Evolutionary conservation across 257 asterid genomes (phyloP), one percentile per base, ranked within the genome.

Genomic region (Jasminum sambac): DNA sequence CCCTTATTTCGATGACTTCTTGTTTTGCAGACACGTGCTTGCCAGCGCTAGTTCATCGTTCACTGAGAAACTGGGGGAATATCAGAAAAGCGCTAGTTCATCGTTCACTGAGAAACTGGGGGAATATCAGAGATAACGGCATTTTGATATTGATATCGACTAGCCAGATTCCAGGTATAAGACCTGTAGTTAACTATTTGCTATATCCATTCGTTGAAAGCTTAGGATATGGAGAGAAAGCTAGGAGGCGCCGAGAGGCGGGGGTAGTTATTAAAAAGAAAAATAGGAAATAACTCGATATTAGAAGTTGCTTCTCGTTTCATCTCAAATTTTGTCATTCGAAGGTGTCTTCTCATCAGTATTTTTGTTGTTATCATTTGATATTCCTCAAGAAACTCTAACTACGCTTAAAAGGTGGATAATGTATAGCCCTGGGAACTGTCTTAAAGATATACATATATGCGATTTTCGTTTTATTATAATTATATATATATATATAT

Each of bases 1-100:
- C 96, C 98, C 62, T 76, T 89, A 74, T 72, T 78, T 70, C 86
- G 67, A 34, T 94, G 84, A 89, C 69, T 10, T n/a, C 21, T 10
- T 24, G 26, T 36, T 12, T 60, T 42, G 55, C 17, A 26, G 64
- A 2, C 41, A 26, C 63, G 40, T 65, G 38, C 26, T 66, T 64
- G 37, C 17, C 26, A 42, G 44, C 64, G 60, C 70, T 43, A 37
- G 36, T 61, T 64, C 41, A 55, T 58, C 58, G 17, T 71, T n/a
- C 17, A 71, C 43, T 36, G 63, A 71, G 72, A 75, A 60, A 64
- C 70, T 71, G 36, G 36, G 36, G 4, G n/a, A n/a, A n/a, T n/a
- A n/a, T n/a, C n/a, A n/a, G n/a, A n/a, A n/a, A n/a, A n/a, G n/a
- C 59, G 37, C 55, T 61, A 67, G 60, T 23, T 61, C 63, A 70